A percentile compares a stretch with the other conserved stretches of the same genome.
Evolutionary conservation across 345 rosid species (phyloP).

Genomic region (Zanthoxylum bungeanum): DNA sequence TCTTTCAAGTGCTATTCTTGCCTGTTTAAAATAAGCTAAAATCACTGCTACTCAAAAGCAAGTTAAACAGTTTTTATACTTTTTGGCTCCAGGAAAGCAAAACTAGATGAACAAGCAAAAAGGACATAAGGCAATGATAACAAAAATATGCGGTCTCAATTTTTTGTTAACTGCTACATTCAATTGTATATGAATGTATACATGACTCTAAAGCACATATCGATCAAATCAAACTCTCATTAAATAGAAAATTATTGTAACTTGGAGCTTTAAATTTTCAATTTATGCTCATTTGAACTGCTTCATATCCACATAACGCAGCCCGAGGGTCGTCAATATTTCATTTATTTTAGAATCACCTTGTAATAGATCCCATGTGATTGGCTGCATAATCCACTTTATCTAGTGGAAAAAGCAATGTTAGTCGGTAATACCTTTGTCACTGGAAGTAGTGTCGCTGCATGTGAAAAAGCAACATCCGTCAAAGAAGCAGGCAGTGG

Average conservation of each 20-base stretch:
- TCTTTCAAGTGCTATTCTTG: slow-evolving; percentile 96
- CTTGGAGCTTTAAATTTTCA: not conserved
- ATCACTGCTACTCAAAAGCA: slow-evolving; percentile 7
- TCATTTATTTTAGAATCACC: not conserved
- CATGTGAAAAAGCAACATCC: slow-evolving; percentile 98
- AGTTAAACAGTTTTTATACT: not conserved
- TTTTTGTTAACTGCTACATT: not conserved
- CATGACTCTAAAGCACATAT: not conserved
- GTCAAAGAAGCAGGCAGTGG: slow-evolving; percentile 92
- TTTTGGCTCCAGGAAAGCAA: not conserved
- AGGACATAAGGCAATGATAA: not conserved
- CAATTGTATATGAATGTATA: not conserved
- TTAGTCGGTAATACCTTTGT: slow-evolving; percentile 57
- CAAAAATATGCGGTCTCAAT: not conserved
- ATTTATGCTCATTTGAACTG: not conserved
- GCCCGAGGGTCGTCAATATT: not conserved
- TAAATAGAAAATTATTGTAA: not conserved
- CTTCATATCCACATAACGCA: not conserved
- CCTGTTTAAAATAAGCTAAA: slow-evolving; percentile 45
- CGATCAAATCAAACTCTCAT: not conserved
- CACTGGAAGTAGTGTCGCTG: slow-evolving; percentile 95
- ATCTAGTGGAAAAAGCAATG: not conserved
- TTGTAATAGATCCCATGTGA: not conserved
- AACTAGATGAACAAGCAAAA: not conserved
- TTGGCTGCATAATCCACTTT: not conserved